Conservation (phyloP, 345 rosid species). For the Combretum micranthum region DNA sequence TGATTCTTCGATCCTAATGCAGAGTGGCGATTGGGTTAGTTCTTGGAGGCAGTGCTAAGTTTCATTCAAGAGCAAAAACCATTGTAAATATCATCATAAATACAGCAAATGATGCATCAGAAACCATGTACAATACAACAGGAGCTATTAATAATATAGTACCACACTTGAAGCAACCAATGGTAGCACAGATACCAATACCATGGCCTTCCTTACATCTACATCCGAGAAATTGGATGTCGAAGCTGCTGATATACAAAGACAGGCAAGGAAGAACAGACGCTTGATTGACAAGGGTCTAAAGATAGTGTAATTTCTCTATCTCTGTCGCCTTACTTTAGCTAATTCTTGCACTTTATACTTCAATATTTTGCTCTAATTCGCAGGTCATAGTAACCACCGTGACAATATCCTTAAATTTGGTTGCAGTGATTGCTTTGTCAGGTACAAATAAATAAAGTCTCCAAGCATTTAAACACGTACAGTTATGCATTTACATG, state of each 20-base stretch:
- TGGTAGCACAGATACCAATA: conserved; percentile 10
- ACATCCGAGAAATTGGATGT: conserved; percentile 34
- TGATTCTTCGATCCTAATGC: conserved; percentile 3
- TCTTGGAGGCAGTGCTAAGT: conserved; percentile 49
- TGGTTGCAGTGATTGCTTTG: conserved; percentile 34
- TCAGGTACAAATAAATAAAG: conserved; percentile 32
- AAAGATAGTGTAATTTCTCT: conserved; percentile 35
- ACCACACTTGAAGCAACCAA: conserved; percentile 22
- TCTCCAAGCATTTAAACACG: not conserved
- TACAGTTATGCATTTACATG: not conserved
- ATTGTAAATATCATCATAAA: conserved; percentile 43
- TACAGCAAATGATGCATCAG: conserved; percentile 51
- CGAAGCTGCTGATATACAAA: conserved; percentile 33
- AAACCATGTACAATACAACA: conserved; percentile 42
- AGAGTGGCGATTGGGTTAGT: conserved; percentile 53
- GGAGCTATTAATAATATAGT: conserved; percentile 48
- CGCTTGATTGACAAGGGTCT: conserved; percentile 42
- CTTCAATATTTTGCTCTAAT: not conserved
- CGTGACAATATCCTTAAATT: conserved; percentile 36
- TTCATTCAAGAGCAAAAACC: conserved; percentile 36
- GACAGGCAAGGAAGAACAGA: conserved; percentile 46
- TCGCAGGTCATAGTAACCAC: conserved; percentile 45
- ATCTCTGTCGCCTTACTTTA: not conserved
- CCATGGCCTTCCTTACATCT: conserved; percentile 34
- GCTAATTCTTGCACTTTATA: not conserved